These are phyloP conservation scores for Hypomyces rosellus DNA, from an alignment of 2,329 filamentous ascomycete species.

Conservation along the genomic window DNA sequence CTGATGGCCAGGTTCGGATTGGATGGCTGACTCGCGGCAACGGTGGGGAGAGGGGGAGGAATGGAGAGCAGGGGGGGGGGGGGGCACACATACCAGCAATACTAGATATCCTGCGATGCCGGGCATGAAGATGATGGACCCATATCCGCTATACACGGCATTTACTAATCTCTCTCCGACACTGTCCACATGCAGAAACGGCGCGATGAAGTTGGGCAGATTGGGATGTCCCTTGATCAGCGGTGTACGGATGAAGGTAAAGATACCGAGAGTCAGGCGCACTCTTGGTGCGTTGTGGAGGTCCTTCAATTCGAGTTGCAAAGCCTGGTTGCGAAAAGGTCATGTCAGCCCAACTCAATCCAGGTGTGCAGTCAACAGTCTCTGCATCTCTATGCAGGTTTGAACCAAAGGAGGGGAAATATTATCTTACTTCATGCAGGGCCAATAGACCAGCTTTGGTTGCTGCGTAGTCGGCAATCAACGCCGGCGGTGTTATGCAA, in stretches of 20 bases:
- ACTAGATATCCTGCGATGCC: constrained; percentile 21
- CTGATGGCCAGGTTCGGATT: too few species aligned
- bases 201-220: constrained; percentile 23
- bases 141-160: constrained; percentile 25
- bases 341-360: not conserved
- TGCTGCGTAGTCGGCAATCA: constrained; percentile 54
- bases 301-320: constrained; percentile 25
- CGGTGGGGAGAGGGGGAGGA: not conserved
- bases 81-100: constrained; percentile 19
- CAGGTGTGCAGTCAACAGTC: too few species aligned
- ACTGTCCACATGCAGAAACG: constrained; percentile 27
- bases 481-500: constrained; percentile 45
- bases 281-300: constrained; percentile 23
- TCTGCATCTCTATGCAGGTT: not conserved
- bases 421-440: constrained; percentile 19
- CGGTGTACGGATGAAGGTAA: constrained; percentile 28
- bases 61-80: not conserved
- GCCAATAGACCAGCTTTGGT: constrained; percentile 40
- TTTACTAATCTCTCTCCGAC: constrained; percentile 25
- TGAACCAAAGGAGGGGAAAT: constrained; percentile 18
- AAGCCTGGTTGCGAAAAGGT: constrained; percentile 13
- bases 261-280: constrained; percentile 23
- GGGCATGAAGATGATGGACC: constrained; percentile 24
- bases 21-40: too few species aligned
- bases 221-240: constrained; percentile 21